Evolutionary conservation across 2,329 filamentous ascomycete species (phyloP), one percentile per base, ranked within the genome.

Genomic region (Alternaria arbusti): DNA sequence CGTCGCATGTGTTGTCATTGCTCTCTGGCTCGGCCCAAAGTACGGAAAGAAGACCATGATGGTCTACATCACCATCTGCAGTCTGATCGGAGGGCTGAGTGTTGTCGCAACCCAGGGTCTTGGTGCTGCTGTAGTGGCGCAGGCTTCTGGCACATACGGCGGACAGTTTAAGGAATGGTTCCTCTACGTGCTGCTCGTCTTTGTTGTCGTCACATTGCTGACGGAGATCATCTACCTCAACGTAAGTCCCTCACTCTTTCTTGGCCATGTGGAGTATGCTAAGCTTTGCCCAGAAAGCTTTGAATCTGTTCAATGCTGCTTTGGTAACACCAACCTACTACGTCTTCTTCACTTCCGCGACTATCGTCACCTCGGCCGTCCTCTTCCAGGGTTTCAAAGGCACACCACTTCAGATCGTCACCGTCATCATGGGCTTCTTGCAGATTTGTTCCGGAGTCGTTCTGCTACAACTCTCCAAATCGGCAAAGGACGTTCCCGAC

Each of bases 161-260:
- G 86, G 90, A 2, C 94, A 99, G 84, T 98, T 97, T 82, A 97
- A 97, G 79, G 89, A 98, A 78, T 98, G 95, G 95, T 99, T 99
- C 77, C 82, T 97, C 43, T 99, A 97, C 81, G 90, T 98, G 6
- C 82, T 98, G 30, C 83, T 98, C 59, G 92, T 94, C 6, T 98
- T 99, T 80, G 94, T 98, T 56, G 86, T 98, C 67, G 82, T 84
- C n/a, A 98, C 96, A 0, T 84, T 99, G 11, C 72, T 98, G 72
- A 97, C 93, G 0, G 96, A 98, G 82, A 97, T 99, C 68, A 90
- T 98, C 69, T 99, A 91, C 78, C 85, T 99, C 45, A 99, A 99
- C 79, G 95, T 96, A 84, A 86, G 94, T 87, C 46, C 40, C 6
- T 17, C 13, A 5, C 22, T 17, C 20, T 22, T 46, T 3, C 23